phyloP scores from a whole-genome alignment of 2,329 filamentous ascomycete genomes.

The Aquanectria penicillioides region DNA sequence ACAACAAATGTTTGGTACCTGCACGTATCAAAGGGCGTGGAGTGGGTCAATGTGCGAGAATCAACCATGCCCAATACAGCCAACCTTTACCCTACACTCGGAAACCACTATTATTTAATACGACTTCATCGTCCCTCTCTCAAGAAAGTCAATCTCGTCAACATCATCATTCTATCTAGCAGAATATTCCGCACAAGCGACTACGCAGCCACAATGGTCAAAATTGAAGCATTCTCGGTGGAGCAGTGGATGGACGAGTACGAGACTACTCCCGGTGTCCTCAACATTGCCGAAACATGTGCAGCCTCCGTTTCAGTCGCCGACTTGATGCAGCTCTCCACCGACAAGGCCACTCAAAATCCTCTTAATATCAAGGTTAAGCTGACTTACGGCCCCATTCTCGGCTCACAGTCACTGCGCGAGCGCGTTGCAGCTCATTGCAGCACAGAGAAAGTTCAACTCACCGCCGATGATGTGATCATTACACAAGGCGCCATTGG shows the following conservation, averaged over 20 bases:
- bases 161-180: not conserved
- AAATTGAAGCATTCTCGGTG: constrained; percentile 72
- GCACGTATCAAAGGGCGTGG: too few species aligned
- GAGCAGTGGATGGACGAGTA: constrained; percentile 77
- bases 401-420: constrained; percentile 72
- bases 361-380: constrained; percentile 62
- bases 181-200: too few species aligned
- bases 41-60: too few species aligned
- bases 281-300: constrained; percentile 85
- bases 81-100: too few species aligned
- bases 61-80: too few species aligned
- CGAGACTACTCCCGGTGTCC: constrained; percentile 62
- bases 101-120: too few species aligned
- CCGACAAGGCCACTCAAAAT: constrained; percentile 56
- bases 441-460: constrained; percentile 62
- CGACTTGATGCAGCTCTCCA: constrained; percentile 69
- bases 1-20: too few species aligned
- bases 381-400: constrained; percentile 81
- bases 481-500: constrained; percentile 84
- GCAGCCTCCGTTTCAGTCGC: constrained; percentile 78
- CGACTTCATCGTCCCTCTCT: too few species aligned
- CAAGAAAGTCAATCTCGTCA: too few species aligned
- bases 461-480: constrained; percentile 69
- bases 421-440: constrained; percentile 73
- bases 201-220: constrained; percentile 56